Percentiles rank a stretch among this genome's conserved stretches.
These are phyloP conservation scores for Beta macrorhiza DNA, from an alignment of 179 eudicot species.

Conservation along the genomic window DNA sequence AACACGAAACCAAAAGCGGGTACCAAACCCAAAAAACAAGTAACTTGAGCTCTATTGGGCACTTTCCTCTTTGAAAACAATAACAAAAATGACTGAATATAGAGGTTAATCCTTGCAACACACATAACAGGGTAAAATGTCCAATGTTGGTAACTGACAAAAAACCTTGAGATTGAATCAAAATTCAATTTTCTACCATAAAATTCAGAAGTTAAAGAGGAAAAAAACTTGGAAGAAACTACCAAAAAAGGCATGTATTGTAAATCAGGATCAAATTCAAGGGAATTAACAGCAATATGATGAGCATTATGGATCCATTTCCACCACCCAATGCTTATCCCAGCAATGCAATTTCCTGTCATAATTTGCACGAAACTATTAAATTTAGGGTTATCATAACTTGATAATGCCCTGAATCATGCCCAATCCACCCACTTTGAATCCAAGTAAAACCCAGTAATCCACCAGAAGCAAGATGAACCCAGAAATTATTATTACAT, in stretches of 20 bases:
- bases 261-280: conserved; percentile 60
- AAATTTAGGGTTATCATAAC: conserved; percentile 31
- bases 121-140: conserved; percentile 62
- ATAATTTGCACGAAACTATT: conserved; percentile 42
- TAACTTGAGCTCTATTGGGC: conserved; percentile 39
- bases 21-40: conserved; percentile 57
- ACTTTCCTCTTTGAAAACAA: conserved; percentile 50
- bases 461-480: conserved; percentile 43
- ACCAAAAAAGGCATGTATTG: conserved; percentile 58
- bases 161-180: conserved; percentile 40
- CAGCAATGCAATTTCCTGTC: conserved; percentile 48
- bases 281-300: conserved; percentile 57
- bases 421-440: conserved; percentile 65
- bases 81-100: conserved; percentile 46
- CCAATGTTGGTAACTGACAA: conserved; percentile 57
- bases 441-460: conserved; percentile 56
- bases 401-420: conserved; percentile 57
- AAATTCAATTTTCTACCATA: conserved; percentile 46
- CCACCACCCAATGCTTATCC: conserved; percentile 72
- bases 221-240: conserved; percentile 51
- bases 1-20: conserved; percentile 42
- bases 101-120: conserved; percentile 48
- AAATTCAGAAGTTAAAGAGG: conserved; percentile 43
- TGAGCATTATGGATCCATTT: conserved; percentile 63
- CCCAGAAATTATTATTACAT: conserved; percentile 31